These are phyloP conservation scores for Pseudotsuga menziesii DNA, from an alignment of 75 land plant species.

Conservation along the genomic window DNA sequence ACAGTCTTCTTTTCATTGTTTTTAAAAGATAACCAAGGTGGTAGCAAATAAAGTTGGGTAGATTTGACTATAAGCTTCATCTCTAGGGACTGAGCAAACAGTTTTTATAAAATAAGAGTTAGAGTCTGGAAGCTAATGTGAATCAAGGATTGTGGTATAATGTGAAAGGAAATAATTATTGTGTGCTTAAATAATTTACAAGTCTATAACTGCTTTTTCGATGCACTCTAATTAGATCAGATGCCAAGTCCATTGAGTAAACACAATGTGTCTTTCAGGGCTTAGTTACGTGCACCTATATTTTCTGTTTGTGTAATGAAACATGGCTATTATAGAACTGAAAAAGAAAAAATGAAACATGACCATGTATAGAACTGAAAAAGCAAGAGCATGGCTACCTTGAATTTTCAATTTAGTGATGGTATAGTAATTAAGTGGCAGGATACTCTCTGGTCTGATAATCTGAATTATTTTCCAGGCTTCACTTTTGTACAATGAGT, in stretches of 20 bases:
- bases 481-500: conserved; percentile 80
- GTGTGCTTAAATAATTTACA: no score
- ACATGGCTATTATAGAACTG: no score
- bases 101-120: background rate
- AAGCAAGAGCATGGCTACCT: no score
- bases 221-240: background rate
- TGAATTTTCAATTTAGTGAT: no score
- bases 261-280: background rate
- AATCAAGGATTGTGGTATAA: background rate
- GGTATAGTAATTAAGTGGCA: no score
- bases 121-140: no score
- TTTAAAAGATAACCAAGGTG: no score
- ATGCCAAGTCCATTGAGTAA: background rate
- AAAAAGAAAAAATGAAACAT: background rate
- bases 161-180: background rate
- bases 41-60: background rate
- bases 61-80: background rate
- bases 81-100: background rate
- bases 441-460: no score
- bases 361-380: background rate
- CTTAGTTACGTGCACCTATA: background rate
- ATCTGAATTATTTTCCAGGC: conserved; percentile 25
- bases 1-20: no score
- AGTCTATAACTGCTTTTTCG: background rate
- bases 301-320: background rate